These are phyloP conservation scores for Solanum arcanum DNA, from an alignment of 257 asterid species.

Conservation along the genomic window DNA sequence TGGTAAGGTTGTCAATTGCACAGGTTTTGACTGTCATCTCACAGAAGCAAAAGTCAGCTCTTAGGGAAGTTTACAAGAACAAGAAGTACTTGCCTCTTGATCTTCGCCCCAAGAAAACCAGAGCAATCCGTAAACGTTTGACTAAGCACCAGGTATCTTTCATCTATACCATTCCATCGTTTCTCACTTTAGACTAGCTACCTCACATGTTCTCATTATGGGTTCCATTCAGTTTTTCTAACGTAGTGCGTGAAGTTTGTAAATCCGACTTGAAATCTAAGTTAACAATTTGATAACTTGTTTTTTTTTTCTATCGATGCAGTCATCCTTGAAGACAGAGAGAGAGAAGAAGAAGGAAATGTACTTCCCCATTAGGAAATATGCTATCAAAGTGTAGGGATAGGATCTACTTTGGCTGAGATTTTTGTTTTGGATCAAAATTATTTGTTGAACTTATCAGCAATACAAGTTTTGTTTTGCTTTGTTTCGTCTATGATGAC, in stretches of 20 bases:
- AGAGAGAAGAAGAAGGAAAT: constrained; percentile 27
- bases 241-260: background rate
- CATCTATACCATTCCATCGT: background rate
- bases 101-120: constrained; percentile 27
- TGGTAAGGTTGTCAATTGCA: constrained; percentile 29
- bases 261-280: background rate
- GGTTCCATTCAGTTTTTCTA: background rate
- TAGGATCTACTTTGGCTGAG: background rate
- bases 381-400: constrained; percentile 25
- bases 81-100: constrained; percentile 28
- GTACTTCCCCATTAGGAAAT: constrained; percentile 22
- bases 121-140: constrained; percentile 25
- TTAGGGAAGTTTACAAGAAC: constrained; percentile 24
- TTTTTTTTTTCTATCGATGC: background rate
- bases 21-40: constrained; percentile 29
- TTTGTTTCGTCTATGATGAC: background rate
- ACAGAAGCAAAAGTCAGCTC: constrained; percentile 24
- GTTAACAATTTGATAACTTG: background rate
- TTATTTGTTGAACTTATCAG: background rate
- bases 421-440: background rate
- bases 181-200: background rate
- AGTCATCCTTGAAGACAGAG: constrained; percentile 28
- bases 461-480: background rate
- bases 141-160: constrained; percentile 26
- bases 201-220: background rate